Conservation (phyloP, 805 yeast genomes). For the Wickerhamomyces canadensis region DNA sequence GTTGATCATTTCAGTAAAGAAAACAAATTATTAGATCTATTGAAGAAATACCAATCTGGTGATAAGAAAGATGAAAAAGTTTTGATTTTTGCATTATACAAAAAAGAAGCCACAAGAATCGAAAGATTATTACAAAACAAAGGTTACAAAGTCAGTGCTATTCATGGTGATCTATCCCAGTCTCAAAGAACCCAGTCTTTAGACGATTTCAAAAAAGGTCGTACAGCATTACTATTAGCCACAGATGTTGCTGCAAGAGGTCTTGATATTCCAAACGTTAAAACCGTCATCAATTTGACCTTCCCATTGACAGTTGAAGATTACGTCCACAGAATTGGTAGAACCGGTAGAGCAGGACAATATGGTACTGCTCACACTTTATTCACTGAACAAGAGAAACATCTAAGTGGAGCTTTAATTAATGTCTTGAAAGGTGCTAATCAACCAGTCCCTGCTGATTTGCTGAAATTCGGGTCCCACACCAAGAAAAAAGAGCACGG, state of each 20-base stretch:
- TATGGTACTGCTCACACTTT: constrained; percentile 92
- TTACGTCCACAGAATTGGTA: constrained; percentile 94
- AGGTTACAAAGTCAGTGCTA: constrained; percentile 82
- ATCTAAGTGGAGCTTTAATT: constrained; percentile 88
- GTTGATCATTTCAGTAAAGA: constrained; percentile 79
- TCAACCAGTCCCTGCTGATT: constrained; percentile 93
- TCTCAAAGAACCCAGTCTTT: constrained; percentile 87
- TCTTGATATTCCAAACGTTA: constrained; percentile 94
- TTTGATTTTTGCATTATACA: constrained; percentile 88
- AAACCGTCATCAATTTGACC: constrained; percentile 88
- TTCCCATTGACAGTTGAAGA: constrained; percentile 97
- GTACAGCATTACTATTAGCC: constrained; percentile 73
- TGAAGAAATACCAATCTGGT: constrained; percentile 70
- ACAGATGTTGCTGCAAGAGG: constrained; percentile 99
- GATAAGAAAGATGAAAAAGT: constrained; percentile 70
- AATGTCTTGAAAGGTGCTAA: constrained; percentile 90
- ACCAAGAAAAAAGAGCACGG: constrained; percentile 96
- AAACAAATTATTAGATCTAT: constrained; percentile 60
- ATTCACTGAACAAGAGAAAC: constrained; percentile 96
- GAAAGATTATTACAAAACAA: constrained; percentile 69
- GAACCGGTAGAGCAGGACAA: constrained; percentile 97
- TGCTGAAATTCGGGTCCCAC: constrained; percentile 93
- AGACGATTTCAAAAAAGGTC: constrained; percentile 78
- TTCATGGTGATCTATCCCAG: constrained; percentile 94
- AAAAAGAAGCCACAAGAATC: constrained; percentile 91